Base-by-base conservation (phyloP, 208 protist species). In the Naegleria lovaniensis region DNA sequence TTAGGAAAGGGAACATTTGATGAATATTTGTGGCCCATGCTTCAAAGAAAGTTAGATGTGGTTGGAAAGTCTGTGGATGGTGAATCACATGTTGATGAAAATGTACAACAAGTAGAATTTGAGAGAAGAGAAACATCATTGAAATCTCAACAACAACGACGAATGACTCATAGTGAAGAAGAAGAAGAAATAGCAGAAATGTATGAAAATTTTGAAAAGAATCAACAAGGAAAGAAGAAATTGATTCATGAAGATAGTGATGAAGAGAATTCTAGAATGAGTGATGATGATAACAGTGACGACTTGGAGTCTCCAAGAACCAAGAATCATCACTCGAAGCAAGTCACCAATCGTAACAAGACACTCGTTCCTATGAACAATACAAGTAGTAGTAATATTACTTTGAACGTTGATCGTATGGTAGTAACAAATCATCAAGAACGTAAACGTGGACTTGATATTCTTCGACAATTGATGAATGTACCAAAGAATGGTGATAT, bases 1-100 rank as follows among this genome's bases (percentile, higher is more conserved):
- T 33, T 90, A 25, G 87, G 36, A 29, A 79, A 90, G 38, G 87
- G 33, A 29, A 90, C 87, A 51, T 40, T 90, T 51, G 87, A 90
- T 48, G 38, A 75, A 38, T 22, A 51, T 22, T 36, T 90, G 15
- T 90, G 87, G 87, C 33, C 48, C 4, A 7, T 79, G 29, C 38
- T 90, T 15, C 33, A 90, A 75, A 79, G 11, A 83, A 90, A 90
- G 48, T 79, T 90, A n/a, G 55, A 48, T 33, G 87, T 90, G 16
- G 41, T 89, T 55, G 85, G 48, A n/a, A 67, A 39, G 3, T 33
- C 85, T 19, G 51, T 89, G 29, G 48, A 89, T 89, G 48, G 38
- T 22, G 15, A 85, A 43, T 85, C 38, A 43, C 38, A 85, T 85
- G 36, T 36, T 5, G n/a, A 39, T 85, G 36, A 43, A 33, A 43